Evolutionary conservation across 225 moss, liverwort and hornwort species (phyloP).

Genomic region (Bryum argenteum): DNA sequence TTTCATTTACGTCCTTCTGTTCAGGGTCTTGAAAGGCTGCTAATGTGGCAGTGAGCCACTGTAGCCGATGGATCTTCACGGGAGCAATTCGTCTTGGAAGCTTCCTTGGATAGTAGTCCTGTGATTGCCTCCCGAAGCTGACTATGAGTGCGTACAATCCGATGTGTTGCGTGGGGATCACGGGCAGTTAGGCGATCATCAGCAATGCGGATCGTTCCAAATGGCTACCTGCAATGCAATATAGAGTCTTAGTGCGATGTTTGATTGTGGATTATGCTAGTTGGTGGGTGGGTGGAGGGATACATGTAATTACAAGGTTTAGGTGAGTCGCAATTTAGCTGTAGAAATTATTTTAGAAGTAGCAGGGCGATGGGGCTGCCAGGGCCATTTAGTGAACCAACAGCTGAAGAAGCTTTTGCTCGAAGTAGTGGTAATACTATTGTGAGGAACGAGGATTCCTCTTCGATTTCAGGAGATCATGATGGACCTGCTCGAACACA

Average conservation of each 20-base stretch:
- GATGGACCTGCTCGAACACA: slow-evolving; percentile 27
- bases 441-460: slow-evolving; percentile 25
- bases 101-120: slow-evolving; percentile 47
- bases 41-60: not conserved
- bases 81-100: slow-evolving; percentile 49
- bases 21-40: slow-evolving; percentile 8
- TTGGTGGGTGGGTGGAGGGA: slow-evolving; percentile 15
- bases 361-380: slow-evolving; percentile 53
- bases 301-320: slow-evolving; percentile 15
- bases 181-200: not conserved
- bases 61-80: slow-evolving; percentile 44
- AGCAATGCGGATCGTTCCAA: slow-evolving; percentile 6
- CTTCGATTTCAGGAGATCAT: slow-evolving; percentile 26
- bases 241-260: slow-evolving; percentile 19
- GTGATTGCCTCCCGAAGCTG: not conserved
- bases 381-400: slow-evolving; percentile 48
- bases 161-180: slow-evolving; percentile 12
- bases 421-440: slow-evolving; percentile 30
- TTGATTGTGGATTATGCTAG: slow-evolving; percentile 11
- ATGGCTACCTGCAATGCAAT: not conserved
- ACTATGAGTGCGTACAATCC: not conserved
- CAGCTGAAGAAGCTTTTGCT: slow-evolving; percentile 35
- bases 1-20: slow-evolving; percentile 16
- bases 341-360: slow-evolving; percentile 6
- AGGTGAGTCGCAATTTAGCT: slow-evolving; percentile 5